Conservation (phyloP, 2,329 filamentous ascomycete genomes). For the Exophiala bonariae region DNA sequence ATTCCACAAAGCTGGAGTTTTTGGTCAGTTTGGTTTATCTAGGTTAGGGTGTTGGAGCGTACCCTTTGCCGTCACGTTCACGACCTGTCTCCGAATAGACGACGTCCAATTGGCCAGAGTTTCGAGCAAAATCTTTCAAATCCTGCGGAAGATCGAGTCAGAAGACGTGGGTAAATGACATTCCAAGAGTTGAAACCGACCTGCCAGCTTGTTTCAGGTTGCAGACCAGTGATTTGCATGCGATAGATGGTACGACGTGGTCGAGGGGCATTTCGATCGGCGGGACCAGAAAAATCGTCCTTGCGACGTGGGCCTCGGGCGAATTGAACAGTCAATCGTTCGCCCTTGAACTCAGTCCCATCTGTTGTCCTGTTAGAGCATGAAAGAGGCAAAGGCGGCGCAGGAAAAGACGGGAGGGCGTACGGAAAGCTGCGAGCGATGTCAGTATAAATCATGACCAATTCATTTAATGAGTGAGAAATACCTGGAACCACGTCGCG, state of each 20-base stretch:
- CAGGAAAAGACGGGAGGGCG: conserved; percentile 2
- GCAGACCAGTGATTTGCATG: conserved; percentile 97
- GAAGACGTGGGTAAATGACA: not conserved
- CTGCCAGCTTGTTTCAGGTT: conserved; percentile 99
- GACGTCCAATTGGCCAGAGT: conserved; percentile 86
- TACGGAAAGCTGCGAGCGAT: conserved; percentile 22
- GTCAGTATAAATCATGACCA: no score
- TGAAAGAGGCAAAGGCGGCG: conserved; percentile 19
- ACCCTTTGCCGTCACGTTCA: conserved; percentile 91
- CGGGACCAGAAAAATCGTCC: conserved; percentile 62
- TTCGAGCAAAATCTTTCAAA: conserved; percentile 98
- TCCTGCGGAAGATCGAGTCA: conserved; percentile 61
- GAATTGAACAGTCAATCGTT: conserved; percentile 96
- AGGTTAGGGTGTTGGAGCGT: no score
- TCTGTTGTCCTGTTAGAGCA: conserved; percentile 58
- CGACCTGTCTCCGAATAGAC: conserved; percentile 96
- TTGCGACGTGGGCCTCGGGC: conserved; percentile 79
- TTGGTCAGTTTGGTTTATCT: no score
- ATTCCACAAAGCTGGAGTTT: conserved; percentile 90
- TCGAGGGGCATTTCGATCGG: conserved; percentile 67
- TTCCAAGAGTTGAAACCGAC: conserved; percentile 65
- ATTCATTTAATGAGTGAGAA: conserved; percentile 39
- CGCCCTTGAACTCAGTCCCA: conserved; percentile 96
- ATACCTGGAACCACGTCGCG: conserved; percentile 97
- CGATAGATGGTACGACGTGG: conserved; percentile 92